A percentile compares a stretch with the other conserved stretches of the same genome.
These are phyloP conservation scores for Penicillium desertorum DNA, from an alignment of 495 filamentous ascomycete genomes.

Conservation along the genomic window DNA sequence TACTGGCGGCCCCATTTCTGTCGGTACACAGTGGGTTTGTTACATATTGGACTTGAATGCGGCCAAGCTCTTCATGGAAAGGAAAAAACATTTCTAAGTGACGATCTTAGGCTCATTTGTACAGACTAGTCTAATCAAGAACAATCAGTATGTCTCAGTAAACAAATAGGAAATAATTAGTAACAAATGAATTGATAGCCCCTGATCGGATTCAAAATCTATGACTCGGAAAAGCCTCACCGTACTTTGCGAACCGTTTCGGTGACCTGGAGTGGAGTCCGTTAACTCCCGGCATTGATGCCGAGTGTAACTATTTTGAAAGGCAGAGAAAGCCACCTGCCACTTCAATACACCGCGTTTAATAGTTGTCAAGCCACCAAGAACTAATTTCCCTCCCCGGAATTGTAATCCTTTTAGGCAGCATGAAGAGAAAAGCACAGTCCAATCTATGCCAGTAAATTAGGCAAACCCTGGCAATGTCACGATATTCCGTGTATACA, in stretches of 20 bases:
- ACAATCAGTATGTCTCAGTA: not conserved
- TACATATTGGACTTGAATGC: not conserved
- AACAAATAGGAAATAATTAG: not conserved
- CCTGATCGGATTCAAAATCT: conserved; percentile 5
- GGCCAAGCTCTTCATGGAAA: conserved; percentile 9
- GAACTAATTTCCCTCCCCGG: not conserved
- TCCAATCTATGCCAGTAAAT: not conserved
- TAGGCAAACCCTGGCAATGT: not conserved
- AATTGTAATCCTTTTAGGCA: not conserved
- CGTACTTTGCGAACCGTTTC: conserved; percentile 26
- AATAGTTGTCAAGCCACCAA: conserved; percentile 22
- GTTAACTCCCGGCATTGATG: conserved; percentile 26
- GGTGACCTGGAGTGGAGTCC: conserved; percentile 19
- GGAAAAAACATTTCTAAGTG: not conserved
- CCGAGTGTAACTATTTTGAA: conserved; percentile 16
- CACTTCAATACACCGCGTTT: conserved; percentile 23
- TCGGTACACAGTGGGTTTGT: conserved; percentile 1
- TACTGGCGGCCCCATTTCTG: conserved; percentile 5
- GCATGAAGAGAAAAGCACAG: not conserved
- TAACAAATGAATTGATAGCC: conserved; percentile 1
- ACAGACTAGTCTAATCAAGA: not conserved
- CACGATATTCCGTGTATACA: not conserved
- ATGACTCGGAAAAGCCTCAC: conserved; percentile 25
- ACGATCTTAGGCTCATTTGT: not conserved
- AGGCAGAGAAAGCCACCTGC: conserved; percentile 9